A percentile compares a stretch with the other conserved stretches of the same genome.
Evolutionary conservation across 805 yeast species (phyloP).

Genomic region (Diddensiella santjacobensis): DNA sequence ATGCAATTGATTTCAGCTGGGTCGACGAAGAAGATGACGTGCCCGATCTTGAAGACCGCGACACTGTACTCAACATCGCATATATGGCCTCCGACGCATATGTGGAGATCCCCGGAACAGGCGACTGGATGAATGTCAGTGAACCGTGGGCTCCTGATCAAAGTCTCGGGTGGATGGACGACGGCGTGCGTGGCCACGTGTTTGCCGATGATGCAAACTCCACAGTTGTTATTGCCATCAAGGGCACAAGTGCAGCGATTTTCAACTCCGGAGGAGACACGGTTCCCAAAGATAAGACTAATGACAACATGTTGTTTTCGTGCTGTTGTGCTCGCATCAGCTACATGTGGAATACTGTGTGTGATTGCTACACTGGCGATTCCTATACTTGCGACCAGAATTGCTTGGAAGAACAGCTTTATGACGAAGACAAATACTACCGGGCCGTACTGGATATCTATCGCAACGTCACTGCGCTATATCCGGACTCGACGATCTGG

Average conservation of each 20-base stretch:
- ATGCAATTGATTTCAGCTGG: constrained; percentile 46
- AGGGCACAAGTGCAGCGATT: constrained; percentile 89
- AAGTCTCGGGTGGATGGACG: constrained; percentile 84
- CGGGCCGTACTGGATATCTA: constrained; percentile 74
- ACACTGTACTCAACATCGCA: constrained; percentile 72
- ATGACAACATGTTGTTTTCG: constrained; percentile 85
- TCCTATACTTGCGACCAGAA: constrained; percentile 85
- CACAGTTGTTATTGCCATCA: constrained; percentile 70
- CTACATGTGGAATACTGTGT: constrained; percentile 89
- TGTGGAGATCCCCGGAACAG: constrained; percentile 67
- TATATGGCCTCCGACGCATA: constrained; percentile 89
- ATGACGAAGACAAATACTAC: constrained; percentile 75
- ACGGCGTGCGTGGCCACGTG: constrained; percentile 87
- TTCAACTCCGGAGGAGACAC: constrained; percentile 58
- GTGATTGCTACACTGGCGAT: constrained; percentile 78
- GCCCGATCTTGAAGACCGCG: constrained; percentile 74
- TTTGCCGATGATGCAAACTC: constrained; percentile 58
- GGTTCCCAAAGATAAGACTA: constrained; percentile 70
- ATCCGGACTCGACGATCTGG: constrained; percentile 79
- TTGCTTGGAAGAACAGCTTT: constrained; percentile 75
- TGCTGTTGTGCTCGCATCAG: constrained; percentile 95
- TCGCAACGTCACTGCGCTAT: constrained; percentile 59
- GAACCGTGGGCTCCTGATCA: constrained; percentile 52
- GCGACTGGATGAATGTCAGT: constrained; percentile 83
- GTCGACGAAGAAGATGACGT: constrained; percentile 46